These are phyloP conservation scores for Centella asiatica DNA, from an alignment of 129 eudicot genomes.

Conservation along the genomic window DNA sequence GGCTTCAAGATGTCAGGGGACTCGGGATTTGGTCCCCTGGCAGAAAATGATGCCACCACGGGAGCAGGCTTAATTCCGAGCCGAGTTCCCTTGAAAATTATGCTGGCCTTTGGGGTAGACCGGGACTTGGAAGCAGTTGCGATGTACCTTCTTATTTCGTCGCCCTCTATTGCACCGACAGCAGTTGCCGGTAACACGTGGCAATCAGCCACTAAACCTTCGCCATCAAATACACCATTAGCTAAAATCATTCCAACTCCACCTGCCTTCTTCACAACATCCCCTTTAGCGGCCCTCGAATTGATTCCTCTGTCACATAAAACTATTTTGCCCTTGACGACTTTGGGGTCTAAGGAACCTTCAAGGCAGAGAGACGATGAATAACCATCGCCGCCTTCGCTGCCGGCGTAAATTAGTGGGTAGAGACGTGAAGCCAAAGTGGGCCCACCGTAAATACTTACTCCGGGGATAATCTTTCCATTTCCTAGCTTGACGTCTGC, in stretches of 20 bases:
- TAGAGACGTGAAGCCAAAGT: slow-evolving; percentile 41
- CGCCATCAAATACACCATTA: slow-evolving; percentile 89
- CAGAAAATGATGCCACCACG: slow-evolving; percentile 82
- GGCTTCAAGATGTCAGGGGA: slow-evolving; percentile 86
- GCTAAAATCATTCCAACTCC: slow-evolving; percentile 89
- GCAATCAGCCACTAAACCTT: slow-evolving; percentile 90
- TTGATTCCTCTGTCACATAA: slow-evolving; percentile 88
- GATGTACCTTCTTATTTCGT: slow-evolving; percentile 62
- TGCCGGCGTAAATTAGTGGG: slow-evolving; percentile 76
- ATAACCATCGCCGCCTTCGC: slow-evolving; percentile 70
- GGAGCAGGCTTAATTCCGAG: slow-evolving; percentile 78
- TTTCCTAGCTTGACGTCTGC: slow-evolving; percentile 89
- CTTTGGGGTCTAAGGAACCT: slow-evolving; percentile 58
- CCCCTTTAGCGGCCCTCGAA: slow-evolving; percentile 79
- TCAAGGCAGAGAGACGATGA: slow-evolving; percentile 84
- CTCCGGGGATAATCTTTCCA: slow-evolving; percentile 63
- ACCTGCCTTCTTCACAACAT: slow-evolving; percentile 82
- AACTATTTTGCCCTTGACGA: slow-evolving; percentile 70
- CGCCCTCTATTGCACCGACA: slow-evolving; percentile 67
- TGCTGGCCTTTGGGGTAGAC: slow-evolving; percentile 49
- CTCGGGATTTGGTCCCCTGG: slow-evolving; percentile 89
- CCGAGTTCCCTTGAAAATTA: slow-evolving; percentile 64
- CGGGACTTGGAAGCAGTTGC: slow-evolving; percentile 28
- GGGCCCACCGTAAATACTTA: slow-evolving; percentile 81
- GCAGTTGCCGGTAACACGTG: slow-evolving; percentile 83